phyloP scores from a whole-genome alignment of 2,329 filamentous ascomycete species.

The Verticillium klebahnii region DNA sequence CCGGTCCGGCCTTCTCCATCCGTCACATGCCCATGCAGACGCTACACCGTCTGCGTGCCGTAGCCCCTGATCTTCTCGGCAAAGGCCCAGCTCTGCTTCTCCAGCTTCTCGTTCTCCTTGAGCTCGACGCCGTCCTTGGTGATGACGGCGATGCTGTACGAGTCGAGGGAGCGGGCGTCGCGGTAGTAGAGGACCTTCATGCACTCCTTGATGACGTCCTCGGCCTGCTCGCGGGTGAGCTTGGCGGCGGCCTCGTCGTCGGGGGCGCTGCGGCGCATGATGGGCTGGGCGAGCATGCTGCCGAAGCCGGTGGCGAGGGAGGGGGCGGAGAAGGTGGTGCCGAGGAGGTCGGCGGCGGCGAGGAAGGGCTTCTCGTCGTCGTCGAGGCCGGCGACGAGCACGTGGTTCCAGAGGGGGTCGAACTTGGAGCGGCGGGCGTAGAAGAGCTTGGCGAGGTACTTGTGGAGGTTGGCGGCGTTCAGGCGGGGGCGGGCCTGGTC shows the following conservation, averaged over 20 bases:
- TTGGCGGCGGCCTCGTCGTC: slow-evolving; percentile 74
- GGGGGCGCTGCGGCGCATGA: slow-evolving; percentile 77
- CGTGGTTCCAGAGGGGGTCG: slow-evolving; percentile 95
- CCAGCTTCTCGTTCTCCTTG: slow-evolving; percentile 79
- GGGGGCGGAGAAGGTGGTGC: slow-evolving; percentile 84
- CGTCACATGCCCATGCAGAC: not conserved
- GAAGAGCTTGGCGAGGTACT: slow-evolving; percentile 91
- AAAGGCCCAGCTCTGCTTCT: slow-evolving; percentile 97
- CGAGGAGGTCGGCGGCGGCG: slow-evolving; percentile 84
- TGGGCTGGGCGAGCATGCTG: slow-evolving; percentile 85
- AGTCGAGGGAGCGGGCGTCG: slow-evolving; percentile 87
- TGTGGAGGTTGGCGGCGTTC: slow-evolving; percentile 91
- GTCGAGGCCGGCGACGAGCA: slow-evolving; percentile 87
- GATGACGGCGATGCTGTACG: slow-evolving; percentile 86
- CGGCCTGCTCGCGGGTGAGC: slow-evolving; percentile 72
- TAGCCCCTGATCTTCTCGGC: slow-evolving; percentile 93
- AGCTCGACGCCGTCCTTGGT: slow-evolving; percentile 86
- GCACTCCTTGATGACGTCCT: slow-evolving; percentile 80
- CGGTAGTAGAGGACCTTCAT: slow-evolving; percentile 99
- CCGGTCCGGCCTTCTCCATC: not conserved
- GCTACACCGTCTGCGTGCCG: slow-evolving; percentile 71
- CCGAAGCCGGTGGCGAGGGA: slow-evolving; percentile 92
- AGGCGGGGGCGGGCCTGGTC: slow-evolving; percentile 43
- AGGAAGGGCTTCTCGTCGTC: slow-evolving; percentile 79
- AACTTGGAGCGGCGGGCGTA: slow-evolving; percentile 94